phyloP scores from a whole-genome alignment of 106 monocot species.

The Dendrobium huoshanense region DNA sequence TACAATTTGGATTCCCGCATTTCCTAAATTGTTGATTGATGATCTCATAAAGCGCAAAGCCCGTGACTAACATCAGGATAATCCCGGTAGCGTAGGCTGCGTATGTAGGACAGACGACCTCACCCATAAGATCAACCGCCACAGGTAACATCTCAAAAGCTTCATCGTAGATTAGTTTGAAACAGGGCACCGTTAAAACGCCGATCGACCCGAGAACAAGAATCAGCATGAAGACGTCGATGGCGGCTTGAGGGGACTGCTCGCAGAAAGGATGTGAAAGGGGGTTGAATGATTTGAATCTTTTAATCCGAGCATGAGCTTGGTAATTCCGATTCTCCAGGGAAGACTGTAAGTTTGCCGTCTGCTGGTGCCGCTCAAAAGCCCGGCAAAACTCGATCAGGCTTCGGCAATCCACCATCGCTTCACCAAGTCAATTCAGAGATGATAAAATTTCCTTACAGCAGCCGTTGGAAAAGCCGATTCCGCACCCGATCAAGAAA shows the following conservation, averaged over 20 bases:
- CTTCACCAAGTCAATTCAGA: not conserved
- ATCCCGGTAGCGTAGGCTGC: conserved; percentile 41
- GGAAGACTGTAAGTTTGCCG: not conserved
- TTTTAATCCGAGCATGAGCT: not conserved
- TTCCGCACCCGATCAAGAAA: not conserved
- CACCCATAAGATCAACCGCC: conserved; percentile 31
- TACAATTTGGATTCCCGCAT: conserved; percentile 81
- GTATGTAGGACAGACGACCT: conserved; percentile 38
- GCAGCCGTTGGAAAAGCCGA: not conserved
- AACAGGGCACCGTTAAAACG: conserved; percentile 57
- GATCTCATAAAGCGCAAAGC: conserved; percentile 43
- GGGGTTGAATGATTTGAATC: conserved; percentile 9
- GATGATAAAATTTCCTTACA: not conserved
- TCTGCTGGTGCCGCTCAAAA: conserved; percentile 21
- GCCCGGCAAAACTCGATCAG: conserved; percentile 35
- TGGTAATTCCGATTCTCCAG: not conserved
- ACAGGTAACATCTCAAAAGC: conserved; percentile 29
- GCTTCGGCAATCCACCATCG: conserved; percentile 32
- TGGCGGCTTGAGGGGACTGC: conserved; percentile 19
- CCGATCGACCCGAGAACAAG: conserved; percentile 55
- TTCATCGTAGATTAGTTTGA: conserved; percentile 41
- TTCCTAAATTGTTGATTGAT: conserved; percentile 53
- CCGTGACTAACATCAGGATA: conserved; percentile 19
- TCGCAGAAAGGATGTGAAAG: conserved; percentile 28
- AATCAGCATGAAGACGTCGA: conserved; percentile 30